These are phyloP conservation scores for Candida broadrunensis DNA, from an alignment of 805 yeast species.

Conservation along the genomic window DNA sequence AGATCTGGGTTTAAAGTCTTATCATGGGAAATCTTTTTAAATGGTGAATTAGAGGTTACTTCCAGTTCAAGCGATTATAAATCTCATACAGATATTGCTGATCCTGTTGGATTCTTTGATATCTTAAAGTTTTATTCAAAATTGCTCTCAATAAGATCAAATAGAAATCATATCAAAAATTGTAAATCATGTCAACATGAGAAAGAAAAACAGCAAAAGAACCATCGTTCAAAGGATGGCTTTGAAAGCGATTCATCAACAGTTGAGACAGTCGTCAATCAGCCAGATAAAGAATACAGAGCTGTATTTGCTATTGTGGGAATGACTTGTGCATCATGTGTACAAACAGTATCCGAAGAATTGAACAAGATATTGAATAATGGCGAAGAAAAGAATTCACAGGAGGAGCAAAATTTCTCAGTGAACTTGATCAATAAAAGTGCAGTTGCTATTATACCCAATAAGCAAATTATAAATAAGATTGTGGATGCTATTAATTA, in stretches of 20 bases:
- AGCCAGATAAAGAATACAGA: slow-evolving; percentile 25
- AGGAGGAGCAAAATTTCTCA: slow-evolving; percentile 34
- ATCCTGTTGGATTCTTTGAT: slow-evolving; percentile 14
- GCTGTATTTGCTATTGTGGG: slow-evolving; percentile 54
- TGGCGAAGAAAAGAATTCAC: neutral
- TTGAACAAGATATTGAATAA: slow-evolving; percentile 19
- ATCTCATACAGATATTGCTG: slow-evolving; percentile 19
- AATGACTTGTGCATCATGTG: slow-evolving; percentile 42
- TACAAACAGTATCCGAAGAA: slow-evolving; percentile 22
- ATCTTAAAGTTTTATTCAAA: slow-evolving; percentile 12
- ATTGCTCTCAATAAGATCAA: slow-evolving; percentile 13
- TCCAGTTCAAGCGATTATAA: slow-evolving; percentile 17
- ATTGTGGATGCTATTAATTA: slow-evolving; percentile 25
- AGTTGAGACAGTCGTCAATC: slow-evolving; percentile 24
- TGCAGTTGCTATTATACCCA: slow-evolving; percentile 51
- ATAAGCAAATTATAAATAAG: slow-evolving; percentile 43
- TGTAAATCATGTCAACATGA: slow-evolving; percentile 41
- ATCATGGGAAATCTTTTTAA: slow-evolving; percentile 28
- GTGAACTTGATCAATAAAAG: slow-evolving; percentile 52
- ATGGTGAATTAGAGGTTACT: slow-evolving; percentile 14
- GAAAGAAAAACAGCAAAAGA: slow-evolving; percentile 6
- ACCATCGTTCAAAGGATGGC: slow-evolving; percentile 7
- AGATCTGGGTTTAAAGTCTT: slow-evolving; percentile 35
- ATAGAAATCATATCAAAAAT: slow-evolving; percentile 34
- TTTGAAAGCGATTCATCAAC: slow-evolving; percentile 11